Evolutionary conservation across 306 rosid species (phyloP).

Genomic region (Dryas alaskensis): DNA sequence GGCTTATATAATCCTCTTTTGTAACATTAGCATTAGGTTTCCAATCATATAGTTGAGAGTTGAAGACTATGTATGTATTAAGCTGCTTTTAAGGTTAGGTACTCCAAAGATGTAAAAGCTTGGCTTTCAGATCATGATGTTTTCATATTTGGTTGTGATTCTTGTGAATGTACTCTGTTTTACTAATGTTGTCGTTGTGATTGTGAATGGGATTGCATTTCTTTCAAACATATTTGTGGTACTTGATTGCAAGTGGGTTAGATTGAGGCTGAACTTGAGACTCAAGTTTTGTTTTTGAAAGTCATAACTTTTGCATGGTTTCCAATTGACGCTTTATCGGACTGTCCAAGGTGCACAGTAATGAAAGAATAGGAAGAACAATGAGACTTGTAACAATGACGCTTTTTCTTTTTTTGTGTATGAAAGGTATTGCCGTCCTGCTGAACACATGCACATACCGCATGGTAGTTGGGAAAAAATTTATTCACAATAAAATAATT

Average conservation of each 20-base stretch:
- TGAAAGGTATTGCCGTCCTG: neutral
- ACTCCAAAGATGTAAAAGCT: neutral
- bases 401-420: too few relatives aligned
- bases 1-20: neutral
- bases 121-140: neutral
- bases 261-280: too few relatives aligned
- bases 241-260: neutral
- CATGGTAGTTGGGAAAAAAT: neutral
- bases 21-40: constrained; percentile 26
- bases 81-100: neutral
- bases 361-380: neutral
- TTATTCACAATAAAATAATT: too few relatives aligned
- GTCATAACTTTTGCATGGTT: too few relatives aligned
- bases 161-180: constrained; percentile 1
- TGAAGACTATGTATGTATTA: neutral
- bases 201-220: constrained; percentile 2
- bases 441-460: neutral
- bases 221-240: neutral
- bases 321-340: too few relatives aligned
- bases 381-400: neutral
- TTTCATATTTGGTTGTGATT: neutral
- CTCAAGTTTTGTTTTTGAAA: too few relatives aligned
- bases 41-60: neutral
- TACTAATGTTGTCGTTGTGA: neutral
- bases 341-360: neutral